phyloP scores from a whole-genome alignment of 345 rosid genomes.

The Gossypium turneri region DNA sequence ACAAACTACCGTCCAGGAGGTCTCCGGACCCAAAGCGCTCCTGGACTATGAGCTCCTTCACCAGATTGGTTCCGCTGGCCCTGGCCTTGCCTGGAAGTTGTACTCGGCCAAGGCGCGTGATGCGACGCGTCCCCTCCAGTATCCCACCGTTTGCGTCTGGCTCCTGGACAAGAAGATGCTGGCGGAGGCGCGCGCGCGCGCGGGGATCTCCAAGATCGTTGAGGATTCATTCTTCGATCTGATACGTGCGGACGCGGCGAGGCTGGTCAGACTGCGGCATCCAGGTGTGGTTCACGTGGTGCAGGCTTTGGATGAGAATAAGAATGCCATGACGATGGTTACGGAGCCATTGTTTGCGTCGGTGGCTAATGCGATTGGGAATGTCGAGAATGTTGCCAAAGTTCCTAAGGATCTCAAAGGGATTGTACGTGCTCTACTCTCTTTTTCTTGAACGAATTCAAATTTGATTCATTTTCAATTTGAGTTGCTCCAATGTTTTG shows the following conservation, averaged over 20 bases:
- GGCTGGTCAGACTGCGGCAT: slow-evolving; percentile 31
- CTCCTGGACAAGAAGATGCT: slow-evolving; percentile 78
- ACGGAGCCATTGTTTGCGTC: neutral
- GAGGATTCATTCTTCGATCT: slow-evolving; percentile 86
- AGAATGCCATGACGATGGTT: slow-evolving; percentile 52
- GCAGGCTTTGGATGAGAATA: slow-evolving; percentile 90
- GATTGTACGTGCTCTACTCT: slow-evolving; percentile 41
- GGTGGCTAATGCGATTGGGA: slow-evolving; percentile 6
- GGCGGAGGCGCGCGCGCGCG: slow-evolving; percentile 72
- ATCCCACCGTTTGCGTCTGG: slow-evolving; percentile 92
- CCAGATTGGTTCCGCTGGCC: slow-evolving; percentile 99
- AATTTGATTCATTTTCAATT: neutral
- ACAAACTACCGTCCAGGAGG: slow-evolving; percentile 96
- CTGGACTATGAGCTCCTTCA: slow-evolving; percentile 92
- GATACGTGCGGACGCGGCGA: slow-evolving; percentile 76
- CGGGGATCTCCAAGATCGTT: slow-evolving; percentile 74
- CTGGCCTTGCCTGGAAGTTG: slow-evolving; percentile 92
- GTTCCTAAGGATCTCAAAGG: slow-evolving; percentile 52
- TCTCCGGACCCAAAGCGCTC: slow-evolving; percentile 81
- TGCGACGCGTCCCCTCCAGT: slow-evolving; percentile 67
- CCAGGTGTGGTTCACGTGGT: slow-evolving; percentile 88
- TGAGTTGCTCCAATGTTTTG: neutral
- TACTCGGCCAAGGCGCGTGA: slow-evolving; percentile 80
- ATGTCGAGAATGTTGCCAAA: neutral
- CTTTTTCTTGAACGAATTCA: neutral